Conservation (phyloP, 2,329 filamentous ascomycete species). For the Cadophora sp. region DNA sequence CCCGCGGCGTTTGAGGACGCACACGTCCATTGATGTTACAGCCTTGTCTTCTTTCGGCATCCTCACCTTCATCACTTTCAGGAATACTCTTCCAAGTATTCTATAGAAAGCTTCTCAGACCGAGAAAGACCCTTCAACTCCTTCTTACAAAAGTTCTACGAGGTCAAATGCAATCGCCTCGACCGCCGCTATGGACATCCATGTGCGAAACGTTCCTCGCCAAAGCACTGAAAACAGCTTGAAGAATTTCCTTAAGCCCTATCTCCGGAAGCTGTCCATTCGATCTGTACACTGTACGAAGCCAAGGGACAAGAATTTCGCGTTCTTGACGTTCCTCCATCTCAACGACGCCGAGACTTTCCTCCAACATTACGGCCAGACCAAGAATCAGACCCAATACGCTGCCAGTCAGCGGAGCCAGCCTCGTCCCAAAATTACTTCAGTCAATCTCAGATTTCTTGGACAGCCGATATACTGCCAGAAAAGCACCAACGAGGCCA, state of each 20-base stretch:
- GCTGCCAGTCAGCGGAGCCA: background rate
- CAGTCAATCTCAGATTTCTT: conserved; percentile 22
- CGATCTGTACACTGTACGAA: conserved; percentile 53
- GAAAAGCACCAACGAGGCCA: conserved; percentile 36
- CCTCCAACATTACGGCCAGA: conserved; percentile 45
- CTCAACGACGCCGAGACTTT: conserved; percentile 50
- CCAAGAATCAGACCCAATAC: background rate
- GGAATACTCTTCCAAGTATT: too few species aligned
- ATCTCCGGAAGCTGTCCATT: conserved; percentile 49
- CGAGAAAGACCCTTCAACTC: too few species aligned
- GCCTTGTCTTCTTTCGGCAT: too few species aligned
- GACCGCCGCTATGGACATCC: conserved; percentile 52
- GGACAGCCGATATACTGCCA: conserved; percentile 35
- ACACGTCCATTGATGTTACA: too few species aligned
- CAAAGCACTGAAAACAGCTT: conserved; percentile 51
- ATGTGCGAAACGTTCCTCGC: conserved; percentile 50
- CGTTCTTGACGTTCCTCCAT: conserved; percentile 54
- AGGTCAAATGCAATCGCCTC: background rate
- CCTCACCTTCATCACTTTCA: too few species aligned
- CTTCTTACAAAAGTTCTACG: too few species aligned
- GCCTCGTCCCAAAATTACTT: background rate
- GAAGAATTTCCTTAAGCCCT: conserved; percentile 47
- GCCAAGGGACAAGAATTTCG: conserved; percentile 48
- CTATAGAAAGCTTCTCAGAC: too few species aligned
- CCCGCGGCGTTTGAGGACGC: too few species aligned